Evolutionary conservation across 2,329 filamentous ascomycete species (phyloP).

Genomic region (Scytalidium sp.): DNA sequence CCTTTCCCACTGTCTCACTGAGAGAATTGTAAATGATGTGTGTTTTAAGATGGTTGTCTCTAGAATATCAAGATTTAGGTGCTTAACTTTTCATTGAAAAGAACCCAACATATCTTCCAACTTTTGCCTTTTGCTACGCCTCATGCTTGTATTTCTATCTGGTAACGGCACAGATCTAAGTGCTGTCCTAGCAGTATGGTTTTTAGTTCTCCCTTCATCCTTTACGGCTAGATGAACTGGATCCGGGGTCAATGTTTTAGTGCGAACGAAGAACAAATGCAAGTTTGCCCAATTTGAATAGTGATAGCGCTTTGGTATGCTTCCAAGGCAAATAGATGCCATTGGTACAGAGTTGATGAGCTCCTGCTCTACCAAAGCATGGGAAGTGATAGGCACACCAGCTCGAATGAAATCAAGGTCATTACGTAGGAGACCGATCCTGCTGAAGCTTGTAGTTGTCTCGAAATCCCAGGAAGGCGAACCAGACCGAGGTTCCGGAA

Average conservation of each 20-base stretch:
- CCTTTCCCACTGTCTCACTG: no score
- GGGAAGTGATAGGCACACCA: conserved; percentile 16
- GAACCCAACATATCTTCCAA: conserved; percentile 18
- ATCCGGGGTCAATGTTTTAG: not conserved
- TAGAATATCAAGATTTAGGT: no score
- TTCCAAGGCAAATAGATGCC: conserved; percentile 25
- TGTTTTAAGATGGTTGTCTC: no score
- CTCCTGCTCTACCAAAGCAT: conserved; percentile 15
- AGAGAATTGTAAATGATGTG: no score
- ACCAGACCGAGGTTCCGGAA: not conserved
- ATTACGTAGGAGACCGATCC: conserved; percentile 24
- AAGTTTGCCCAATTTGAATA: not conserved
- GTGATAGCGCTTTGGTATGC: not conserved
- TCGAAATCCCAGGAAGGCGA: conserved; percentile 20
- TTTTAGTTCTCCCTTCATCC: not conserved
- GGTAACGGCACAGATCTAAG: no score
- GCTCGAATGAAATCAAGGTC: conserved; percentile 22
- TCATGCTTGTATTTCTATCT: not conserved
- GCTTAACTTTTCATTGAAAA: conserved; percentile 7
- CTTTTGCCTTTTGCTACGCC: conserved; percentile 18
- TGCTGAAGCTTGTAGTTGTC: conserved; percentile 14
- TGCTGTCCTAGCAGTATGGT: no score
- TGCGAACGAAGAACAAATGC: not conserved
- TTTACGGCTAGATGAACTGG: not conserved
- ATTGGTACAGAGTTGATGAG: conserved; percentile 21